Conservation (phyloP, 306 rosid species). For the Lathyrus oleraceus region DNA sequence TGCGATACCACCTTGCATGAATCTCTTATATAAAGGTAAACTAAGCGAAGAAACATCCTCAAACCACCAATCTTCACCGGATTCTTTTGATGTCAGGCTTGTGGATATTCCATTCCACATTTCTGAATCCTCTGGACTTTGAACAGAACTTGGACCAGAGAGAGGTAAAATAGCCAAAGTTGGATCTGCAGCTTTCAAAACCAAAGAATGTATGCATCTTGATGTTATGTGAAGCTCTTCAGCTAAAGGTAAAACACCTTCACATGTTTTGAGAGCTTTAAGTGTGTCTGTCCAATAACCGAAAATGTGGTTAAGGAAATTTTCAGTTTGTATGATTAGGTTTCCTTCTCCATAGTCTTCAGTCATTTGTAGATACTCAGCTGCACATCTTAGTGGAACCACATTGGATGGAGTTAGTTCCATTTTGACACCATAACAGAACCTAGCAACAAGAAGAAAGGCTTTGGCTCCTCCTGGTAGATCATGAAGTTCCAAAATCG, state of each 20-base stretch:
- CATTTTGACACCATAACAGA: slow-evolving; percentile 86
- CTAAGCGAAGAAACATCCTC: slow-evolving; percentile 66
- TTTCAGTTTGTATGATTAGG: slow-evolving; percentile 63
- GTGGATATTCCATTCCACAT: slow-evolving; percentile 72
- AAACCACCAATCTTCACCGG: slow-evolving; percentile 88
- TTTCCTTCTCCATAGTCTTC: slow-evolving; percentile 83
- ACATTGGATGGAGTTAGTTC: slow-evolving; percentile 71
- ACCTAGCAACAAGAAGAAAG: slow-evolving; percentile 63
- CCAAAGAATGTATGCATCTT: slow-evolving; percentile 75
- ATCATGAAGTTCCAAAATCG: slow-evolving; percentile 64
- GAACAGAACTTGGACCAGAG: slow-evolving; percentile 39
- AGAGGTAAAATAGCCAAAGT: slow-evolving; percentile 61
- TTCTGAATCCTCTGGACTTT: slow-evolving; percentile 49
- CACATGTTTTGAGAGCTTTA: slow-evolving; percentile 72
- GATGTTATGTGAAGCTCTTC: slow-evolving; percentile 84
- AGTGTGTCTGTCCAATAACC: slow-evolving; percentile 80
- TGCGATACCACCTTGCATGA: slow-evolving; percentile 57
- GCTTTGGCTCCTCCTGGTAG: slow-evolving; percentile 85
- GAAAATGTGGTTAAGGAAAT: slow-evolving; percentile 62
- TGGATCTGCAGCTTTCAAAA: slow-evolving; percentile 70
- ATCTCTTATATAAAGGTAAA: slow-evolving; percentile 59
- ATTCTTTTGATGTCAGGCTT: slow-evolving; percentile 40
- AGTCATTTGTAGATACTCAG: slow-evolving; percentile 75
- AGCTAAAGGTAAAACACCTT: slow-evolving; percentile 60
- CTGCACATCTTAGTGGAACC: slow-evolving; percentile 68